A percentile compares a stretch with the other conserved stretches of the same genome.
Conservation (phyloP, 257 asterid species). For the Verbascum thapsus region DNA sequence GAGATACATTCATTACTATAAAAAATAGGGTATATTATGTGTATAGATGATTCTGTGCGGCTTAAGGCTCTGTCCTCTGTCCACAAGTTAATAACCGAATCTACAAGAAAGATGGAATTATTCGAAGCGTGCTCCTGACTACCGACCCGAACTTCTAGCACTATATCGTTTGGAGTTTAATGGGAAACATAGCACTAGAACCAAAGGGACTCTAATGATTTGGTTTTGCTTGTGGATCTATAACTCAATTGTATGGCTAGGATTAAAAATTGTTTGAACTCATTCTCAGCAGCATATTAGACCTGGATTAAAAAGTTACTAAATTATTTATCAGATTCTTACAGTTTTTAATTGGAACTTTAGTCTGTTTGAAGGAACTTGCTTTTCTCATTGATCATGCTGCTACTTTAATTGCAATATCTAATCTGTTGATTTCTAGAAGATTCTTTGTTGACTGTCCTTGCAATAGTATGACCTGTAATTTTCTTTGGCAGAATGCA, state of each 20-base stretch:
- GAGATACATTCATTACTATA: too few relatives aligned
- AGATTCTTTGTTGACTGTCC: slow-evolving; percentile 19
- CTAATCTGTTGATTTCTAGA: slow-evolving; percentile 12
- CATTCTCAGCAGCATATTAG: not conserved
- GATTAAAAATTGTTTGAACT: not conserved
- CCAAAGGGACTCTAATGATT: not conserved
- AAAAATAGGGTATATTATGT: too few relatives aligned
- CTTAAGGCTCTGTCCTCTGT: too few relatives aligned
- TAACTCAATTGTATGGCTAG: not conserved
- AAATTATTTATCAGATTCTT: not conserved
- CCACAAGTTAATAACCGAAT: too few relatives aligned
- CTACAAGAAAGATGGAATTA: too few relatives aligned
- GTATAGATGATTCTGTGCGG: too few relatives aligned
- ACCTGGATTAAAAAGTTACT: not conserved
- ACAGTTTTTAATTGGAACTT: slow-evolving; percentile 12
- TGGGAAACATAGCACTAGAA: not conserved
- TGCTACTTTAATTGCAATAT: slow-evolving; percentile 1
- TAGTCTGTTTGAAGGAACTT: not conserved
- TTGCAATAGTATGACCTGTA: slow-evolving; percentile 22
- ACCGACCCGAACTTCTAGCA: too few relatives aligned
- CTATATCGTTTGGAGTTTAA: slow-evolving; percentile 10
- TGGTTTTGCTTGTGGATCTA: not conserved
- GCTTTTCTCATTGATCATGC: slow-evolving; percentile 11
- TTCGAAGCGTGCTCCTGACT: too few relatives aligned
- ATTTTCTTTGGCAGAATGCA: slow-evolving; percentile 18